Evolutionary conservation across 306 rosid species (phyloP), one percentile per base, ranked within the genome.

Genomic region (Crotalaria pallida): DNA sequence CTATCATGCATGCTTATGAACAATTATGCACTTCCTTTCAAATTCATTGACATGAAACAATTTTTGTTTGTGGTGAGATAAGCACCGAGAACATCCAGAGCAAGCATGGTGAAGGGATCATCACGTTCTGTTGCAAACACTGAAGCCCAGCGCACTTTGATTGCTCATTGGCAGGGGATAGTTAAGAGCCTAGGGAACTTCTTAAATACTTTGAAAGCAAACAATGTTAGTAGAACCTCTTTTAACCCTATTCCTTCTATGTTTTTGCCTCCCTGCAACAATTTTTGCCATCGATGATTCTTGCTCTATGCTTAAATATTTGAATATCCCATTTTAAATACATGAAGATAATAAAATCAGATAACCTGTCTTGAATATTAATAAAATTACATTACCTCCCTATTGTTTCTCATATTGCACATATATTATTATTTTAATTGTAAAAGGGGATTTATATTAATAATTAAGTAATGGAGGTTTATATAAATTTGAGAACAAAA

Each of bases 91-190:
- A 84, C 90, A 81, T 94, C 97, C 21, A 86, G 96, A 47, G 94
- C 90, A 69, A 87, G 97, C 87, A 80, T 94, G 81, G 95, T 88
- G 73, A 94, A 94, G 77, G 97, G 96, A 67, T 72, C 85, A 67
- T 78, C 84, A 19, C 92, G 97, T 50, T 81, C 92, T 62, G 92
- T 85, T 83, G 92, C 90, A 58, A 90, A 82, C 75, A 84, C 95
- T 8, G 87, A 88, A 17, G 97, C 96, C 58, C 98, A 87, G 65
- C 86, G 83, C 7, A 86, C 95, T 65, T 80, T 94, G 79, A 90
- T 94, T 81, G 96, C 92, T 70, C 97, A 88, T 68, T 94, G 97
- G 98, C 98, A 88, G 83, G 92, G 94, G 77, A 94, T 87, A 76
- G 96, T 94, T 60, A 94, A 87, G 86, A 87, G 92, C 81, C 83